Base-by-base conservation (phyloP, 1,284 basidiomycete genomes). In the Inonotus obliquus region DNA sequence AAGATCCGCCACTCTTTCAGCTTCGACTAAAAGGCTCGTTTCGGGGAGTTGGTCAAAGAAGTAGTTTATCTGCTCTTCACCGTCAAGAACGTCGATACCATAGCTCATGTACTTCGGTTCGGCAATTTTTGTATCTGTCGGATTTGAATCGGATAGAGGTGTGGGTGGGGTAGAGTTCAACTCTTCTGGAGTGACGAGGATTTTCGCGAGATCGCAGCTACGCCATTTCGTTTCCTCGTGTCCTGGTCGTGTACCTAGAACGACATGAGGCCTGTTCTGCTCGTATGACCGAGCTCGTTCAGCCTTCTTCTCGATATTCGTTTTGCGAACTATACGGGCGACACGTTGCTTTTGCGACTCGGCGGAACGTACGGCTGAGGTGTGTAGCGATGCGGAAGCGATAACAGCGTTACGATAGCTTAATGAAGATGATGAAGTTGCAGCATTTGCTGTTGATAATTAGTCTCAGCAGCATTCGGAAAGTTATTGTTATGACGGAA, bases 231-330 rank as follows among this genome's bases (percentile, higher is more conserved):
- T 69, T 59, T 86, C 82, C 63, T 88, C 81, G n/a, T 59, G 48
- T 59, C 81, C 81, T 4, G 81, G 77, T 45, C 83, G 79, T 23
- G 81, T 83, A 4, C 92, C 92, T 1, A 93, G 82, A 6, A 94
- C 80, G 57, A 88, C 82, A 67, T 89, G 87, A 13, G 92, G 86
- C 29, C 78, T 77, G 52, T 72, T 74, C 5, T 77, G 75, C 0
- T 79, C 76, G 4, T 75, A 78, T 41, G 72, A 67, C 49, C 73
- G 72, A 47, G 71, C 71, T 21, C 78, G 77, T 65, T 84, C 77
- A 25, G 74, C 75, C 63, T 81, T 81, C 52, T 74, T 73, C 60
- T 78, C 72, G 51, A 81, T 71, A 69, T 86, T 88, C 48, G 75
- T 73, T 69, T 85, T 83, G 60, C 79, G 78, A 29, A 75, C 73